phyloP scores from a whole-genome alignment of 1,284 basidiomycete species.

The Trametes versicolor region DNA sequence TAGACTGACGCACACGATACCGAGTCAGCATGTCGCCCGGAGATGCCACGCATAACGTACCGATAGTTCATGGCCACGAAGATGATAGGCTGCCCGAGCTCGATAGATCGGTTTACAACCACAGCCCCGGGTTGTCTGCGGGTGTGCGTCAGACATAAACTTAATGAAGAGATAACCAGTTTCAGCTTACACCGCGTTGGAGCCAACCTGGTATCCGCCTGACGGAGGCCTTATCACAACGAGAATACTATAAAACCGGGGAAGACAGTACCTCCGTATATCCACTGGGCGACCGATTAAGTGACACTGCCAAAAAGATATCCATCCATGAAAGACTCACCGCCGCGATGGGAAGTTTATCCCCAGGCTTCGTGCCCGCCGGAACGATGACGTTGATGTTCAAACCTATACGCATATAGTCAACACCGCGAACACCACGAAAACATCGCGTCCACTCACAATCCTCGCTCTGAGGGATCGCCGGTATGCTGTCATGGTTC shows the following conservation, averaged over 20 bases:
- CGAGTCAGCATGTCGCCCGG: not conserved
- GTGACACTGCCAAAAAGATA: too few species aligned
- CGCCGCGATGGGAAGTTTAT: slow-evolving; percentile 63
- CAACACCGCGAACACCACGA: not conserved
- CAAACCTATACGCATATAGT: slow-evolving; percentile 54
- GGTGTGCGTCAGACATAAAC: not conserved
- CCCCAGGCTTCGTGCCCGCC: slow-evolving; percentile 45
- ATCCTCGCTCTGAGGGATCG: slow-evolving; percentile 52
- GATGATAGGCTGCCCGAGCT: slow-evolving; percentile 44
- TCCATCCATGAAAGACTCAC: slow-evolving; percentile 47
- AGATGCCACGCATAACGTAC: not conserved
- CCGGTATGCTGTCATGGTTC: slow-evolving; percentile 32
- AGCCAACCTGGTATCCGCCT: slow-evolving; percentile 16
- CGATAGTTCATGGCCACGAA: slow-evolving; percentile 30
- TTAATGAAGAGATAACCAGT: not conserved
- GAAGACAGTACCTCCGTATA: slow-evolving; percentile 14
- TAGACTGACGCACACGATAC: slow-evolving; percentile 3
- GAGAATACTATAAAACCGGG: too few species aligned
- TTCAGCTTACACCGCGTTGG: slow-evolving; percentile 5
- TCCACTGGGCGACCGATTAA: too few species aligned
- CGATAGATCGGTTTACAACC: slow-evolving; percentile 48
- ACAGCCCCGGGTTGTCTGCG: slow-evolving; percentile 20
- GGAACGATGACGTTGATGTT: slow-evolving; percentile 65
- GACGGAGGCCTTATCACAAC: not conserved
- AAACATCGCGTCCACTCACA: slow-evolving; percentile 48